These are phyloP conservation scores for Priceomyces castillae DNA, from an alignment of 805 yeast species.

Conservation along the genomic window DNA sequence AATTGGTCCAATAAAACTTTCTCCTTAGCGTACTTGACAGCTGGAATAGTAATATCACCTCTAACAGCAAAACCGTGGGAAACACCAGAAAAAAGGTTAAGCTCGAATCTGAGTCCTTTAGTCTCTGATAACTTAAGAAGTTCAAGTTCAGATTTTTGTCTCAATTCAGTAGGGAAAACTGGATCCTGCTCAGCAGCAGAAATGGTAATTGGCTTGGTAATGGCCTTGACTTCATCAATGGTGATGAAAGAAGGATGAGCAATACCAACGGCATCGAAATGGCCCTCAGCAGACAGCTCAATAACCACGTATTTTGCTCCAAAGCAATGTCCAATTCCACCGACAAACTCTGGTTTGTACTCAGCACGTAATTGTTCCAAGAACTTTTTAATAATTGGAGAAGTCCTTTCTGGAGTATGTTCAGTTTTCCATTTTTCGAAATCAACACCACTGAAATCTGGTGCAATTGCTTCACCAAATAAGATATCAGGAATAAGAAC, in stretches of 20 bases:
- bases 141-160: slow-evolving; percentile 58
- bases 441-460: slow-evolving; percentile 9
- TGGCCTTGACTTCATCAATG: slow-evolving; percentile 59
- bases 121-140: slow-evolving; percentile 28
- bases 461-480: slow-evolving; percentile 40
- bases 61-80: slow-evolving; percentile 78
- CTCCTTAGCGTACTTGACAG: slow-evolving; percentile 59
- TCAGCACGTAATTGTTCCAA: slow-evolving; percentile 43
- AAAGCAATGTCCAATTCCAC: slow-evolving; percentile 75
- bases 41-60: slow-evolving; percentile 61
- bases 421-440: slow-evolving; percentile 48
- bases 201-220: slow-evolving; percentile 60
- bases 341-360: slow-evolving; percentile 45
- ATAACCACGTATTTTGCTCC: slow-evolving; percentile 74
- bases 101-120: slow-evolving; percentile 51
- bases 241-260: slow-evolving; percentile 83
- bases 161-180: slow-evolving; percentile 60
- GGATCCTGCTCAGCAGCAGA: slow-evolving; percentile 73
- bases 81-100: slow-evolving; percentile 61
- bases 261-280: slow-evolving; percentile 52
- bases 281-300: slow-evolving; percentile 40
- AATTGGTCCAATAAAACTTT: slow-evolving; percentile 53
- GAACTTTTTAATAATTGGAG: slow-evolving; percentile 48
- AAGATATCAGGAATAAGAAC: slow-evolving; percentile 79
- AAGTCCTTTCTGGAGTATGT: slow-evolving; percentile 51